Conservation (phyloP, 2,329 filamentous ascomycete genomes). For the Dactylonectria estremocensis region DNA sequence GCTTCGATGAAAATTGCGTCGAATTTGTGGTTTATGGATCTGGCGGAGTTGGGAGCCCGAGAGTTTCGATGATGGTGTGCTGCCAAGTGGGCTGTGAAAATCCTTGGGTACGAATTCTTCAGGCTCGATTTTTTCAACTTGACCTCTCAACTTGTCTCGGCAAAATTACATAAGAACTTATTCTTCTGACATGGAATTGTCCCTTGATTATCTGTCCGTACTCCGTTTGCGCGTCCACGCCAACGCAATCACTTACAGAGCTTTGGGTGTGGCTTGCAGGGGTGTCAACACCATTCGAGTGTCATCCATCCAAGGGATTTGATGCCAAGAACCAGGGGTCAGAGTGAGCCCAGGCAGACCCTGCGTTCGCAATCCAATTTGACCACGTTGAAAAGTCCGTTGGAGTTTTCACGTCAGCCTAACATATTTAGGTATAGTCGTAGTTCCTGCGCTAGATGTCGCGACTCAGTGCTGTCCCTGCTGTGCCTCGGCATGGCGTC, state of each 20-base stretch:
- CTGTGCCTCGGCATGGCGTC: slow-evolving; percentile 21
- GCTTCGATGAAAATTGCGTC: slow-evolving; percentile 1
- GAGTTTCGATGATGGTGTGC: too few relatives aligned
- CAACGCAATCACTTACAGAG: too few relatives aligned
- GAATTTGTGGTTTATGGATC: neutral
- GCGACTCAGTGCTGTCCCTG: neutral
- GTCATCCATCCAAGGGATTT: neutral
- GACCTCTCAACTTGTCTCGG: too few relatives aligned
- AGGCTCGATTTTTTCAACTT: too few relatives aligned
- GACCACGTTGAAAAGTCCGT: neutral
- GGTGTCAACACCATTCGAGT: neutral
- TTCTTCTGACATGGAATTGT: too few relatives aligned
- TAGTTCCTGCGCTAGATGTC: neutral
- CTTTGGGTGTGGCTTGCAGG: neutral
- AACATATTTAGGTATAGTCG: too few relatives aligned
- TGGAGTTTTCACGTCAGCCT: neutral
- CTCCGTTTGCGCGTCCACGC: too few relatives aligned
- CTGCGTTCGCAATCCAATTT: neutral
- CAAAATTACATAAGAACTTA: too few relatives aligned
- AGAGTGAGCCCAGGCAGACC: neutral
- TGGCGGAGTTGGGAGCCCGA: too few relatives aligned
- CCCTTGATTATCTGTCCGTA: too few relatives aligned
- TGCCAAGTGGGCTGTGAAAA: too few relatives aligned
- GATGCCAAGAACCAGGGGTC: neutral
- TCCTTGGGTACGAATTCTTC: too few relatives aligned